These are phyloP conservation scores for Lactarius indigo DNA, from an alignment of 768 basidiomycete genomes.

Conservation along the genomic window DNA sequence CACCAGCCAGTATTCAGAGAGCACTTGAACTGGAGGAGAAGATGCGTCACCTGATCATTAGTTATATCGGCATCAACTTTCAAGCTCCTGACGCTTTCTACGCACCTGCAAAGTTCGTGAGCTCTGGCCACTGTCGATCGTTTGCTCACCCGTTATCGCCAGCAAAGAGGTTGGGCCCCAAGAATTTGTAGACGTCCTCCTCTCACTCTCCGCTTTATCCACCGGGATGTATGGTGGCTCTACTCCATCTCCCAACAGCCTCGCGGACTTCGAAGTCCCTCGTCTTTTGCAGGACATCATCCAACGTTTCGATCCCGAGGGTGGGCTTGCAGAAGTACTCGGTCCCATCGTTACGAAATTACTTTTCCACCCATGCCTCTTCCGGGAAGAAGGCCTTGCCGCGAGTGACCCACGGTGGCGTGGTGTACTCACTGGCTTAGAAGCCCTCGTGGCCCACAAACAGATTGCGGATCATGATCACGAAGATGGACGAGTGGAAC, in stretches of 20 bases:
- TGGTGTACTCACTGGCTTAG: constrained; percentile 76
- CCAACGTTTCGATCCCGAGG: constrained; percentile 72
- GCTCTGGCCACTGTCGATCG: neutral
- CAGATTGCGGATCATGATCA: constrained; percentile 76
- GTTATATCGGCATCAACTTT: constrained; percentile 82
- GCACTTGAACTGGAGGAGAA: constrained; percentile 69
- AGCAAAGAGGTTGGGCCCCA: constrained; percentile 71
- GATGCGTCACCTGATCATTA: constrained; percentile 77
- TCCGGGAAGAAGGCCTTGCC: constrained; percentile 62
- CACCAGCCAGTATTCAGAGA: constrained; percentile 55
- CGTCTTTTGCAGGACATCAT: constrained; percentile 83
- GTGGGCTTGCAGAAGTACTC: constrained; percentile 76
- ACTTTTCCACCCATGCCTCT: constrained; percentile 62
- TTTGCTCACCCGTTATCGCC: neutral
- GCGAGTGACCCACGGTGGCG: constrained; percentile 82
- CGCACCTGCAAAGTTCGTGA: constrained; percentile 69
- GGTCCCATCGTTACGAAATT: constrained; percentile 63
- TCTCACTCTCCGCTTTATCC: constrained; percentile 67
- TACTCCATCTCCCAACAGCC: constrained; percentile 43
- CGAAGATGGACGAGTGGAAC: constrained; percentile 70
- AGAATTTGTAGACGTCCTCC: constrained; percentile 79
- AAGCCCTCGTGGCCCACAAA: constrained; percentile 77
- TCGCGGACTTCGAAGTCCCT: constrained; percentile 67
- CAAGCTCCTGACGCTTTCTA: constrained; percentile 96
- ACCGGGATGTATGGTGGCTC: constrained; percentile 57